Evolutionary conservation across 2,329 filamentous ascomycete genomes (phyloP), one percentile per base, ranked within the genome.

Genomic region (Penicillium occitanis): DNA sequence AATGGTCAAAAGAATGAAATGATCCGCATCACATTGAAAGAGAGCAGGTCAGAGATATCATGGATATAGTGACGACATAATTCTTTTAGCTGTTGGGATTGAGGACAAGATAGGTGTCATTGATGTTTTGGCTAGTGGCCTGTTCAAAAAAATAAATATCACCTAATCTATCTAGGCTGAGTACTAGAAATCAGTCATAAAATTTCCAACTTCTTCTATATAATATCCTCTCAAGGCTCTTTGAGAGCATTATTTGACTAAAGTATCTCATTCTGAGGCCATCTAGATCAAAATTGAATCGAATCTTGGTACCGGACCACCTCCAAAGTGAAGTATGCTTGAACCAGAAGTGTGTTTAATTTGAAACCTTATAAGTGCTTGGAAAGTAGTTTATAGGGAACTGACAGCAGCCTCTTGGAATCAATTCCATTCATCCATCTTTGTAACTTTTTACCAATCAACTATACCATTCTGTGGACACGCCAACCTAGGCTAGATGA

Each of bases 51-150:
- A 80, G 67, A 81, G 72, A 35, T 87, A 88, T 68, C 83, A 87
- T 69, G 86, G 86, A 0, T 86, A 82, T 64, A 66, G 84, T 10
- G 86, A 88, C 68, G 86, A 88, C 69, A 79, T 82, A 13, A 19
- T 88, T 14, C 83, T 88, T 48, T 51, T 88, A 2, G 79, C 75
- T 0, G 88, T 88, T 71, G 86, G 86, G 0, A 81, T 87, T 42
- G 86, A 88, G 37, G 53, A 59, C 14, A 17, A 13, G 30, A 59
- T 42, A n/a, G 19, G 51, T 10, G 53, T 30, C 2, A 50, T 64
- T 6, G 53, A 17, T 50, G 17, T 59, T 28, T 14, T 19, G 30
- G 62, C 62, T 19, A 33, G 42, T 6, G 53, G 59, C 30, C 37
- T 59, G 22, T n/a, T 51, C 6, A 59, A 59, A 8, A 14, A 59